Conservation (phyloP, 257 asterid genomes). For the Solanum etuberosum region DNA sequence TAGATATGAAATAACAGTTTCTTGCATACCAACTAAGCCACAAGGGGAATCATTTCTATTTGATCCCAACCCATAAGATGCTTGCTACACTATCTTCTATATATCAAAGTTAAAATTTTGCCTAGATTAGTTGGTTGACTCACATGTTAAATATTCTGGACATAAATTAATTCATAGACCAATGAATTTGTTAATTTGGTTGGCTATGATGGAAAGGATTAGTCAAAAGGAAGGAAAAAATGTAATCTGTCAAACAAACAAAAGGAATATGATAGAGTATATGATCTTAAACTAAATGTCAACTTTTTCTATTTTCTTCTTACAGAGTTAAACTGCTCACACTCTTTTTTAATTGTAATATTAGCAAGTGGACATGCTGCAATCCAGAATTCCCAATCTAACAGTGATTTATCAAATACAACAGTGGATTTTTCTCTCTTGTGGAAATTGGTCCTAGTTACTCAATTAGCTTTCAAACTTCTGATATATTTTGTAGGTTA, state of each 20-base stretch:
- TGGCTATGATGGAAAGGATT: not conserved
- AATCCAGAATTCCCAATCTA: not conserved
- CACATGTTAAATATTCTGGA: not conserved
- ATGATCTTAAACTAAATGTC: not conserved
- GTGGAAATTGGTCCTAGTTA: too few species aligned
- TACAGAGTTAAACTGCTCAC: too few species aligned
- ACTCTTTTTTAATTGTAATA: too few species aligned
- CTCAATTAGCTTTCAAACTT: too few species aligned
- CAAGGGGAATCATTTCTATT: not conserved
- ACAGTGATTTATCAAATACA: too few species aligned
- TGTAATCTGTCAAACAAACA: not conserved
- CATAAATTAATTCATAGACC: not conserved
- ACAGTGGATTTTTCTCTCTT: too few species aligned
- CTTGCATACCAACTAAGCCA: too few species aligned
- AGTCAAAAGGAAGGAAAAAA: not conserved
- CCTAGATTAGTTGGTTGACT: not conserved
- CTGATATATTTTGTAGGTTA: too few species aligned
- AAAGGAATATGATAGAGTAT: not conserved
- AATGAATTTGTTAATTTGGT: not conserved
- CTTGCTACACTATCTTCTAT: not conserved
- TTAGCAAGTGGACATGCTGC: too few species aligned
- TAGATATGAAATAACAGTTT: too few species aligned
- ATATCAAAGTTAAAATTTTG: not conserved
- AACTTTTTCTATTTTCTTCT: not conserved
- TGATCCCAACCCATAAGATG: not conserved